These are phyloP conservation scores for Cryptococcus sp. DNA, from an alignment of 1,284 basidiomycete species.

Conservation along the genomic window DNA sequence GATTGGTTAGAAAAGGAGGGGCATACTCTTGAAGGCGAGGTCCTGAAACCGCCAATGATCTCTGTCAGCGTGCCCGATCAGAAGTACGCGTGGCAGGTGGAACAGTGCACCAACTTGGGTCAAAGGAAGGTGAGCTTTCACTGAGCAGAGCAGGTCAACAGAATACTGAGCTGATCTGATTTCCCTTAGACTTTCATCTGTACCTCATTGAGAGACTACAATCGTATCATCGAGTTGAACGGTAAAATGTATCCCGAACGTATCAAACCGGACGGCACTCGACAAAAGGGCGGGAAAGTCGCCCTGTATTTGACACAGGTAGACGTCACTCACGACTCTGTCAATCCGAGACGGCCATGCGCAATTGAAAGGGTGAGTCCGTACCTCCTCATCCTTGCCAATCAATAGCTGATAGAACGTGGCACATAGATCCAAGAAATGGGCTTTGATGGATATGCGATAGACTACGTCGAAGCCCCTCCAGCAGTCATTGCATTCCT, in stretches of 20 bases:
- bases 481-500: slow-evolving; percentile 57
- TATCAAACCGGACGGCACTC: slow-evolving; percentile 4
- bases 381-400: not conserved
- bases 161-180: not conserved
- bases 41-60: slow-evolving; percentile 82
- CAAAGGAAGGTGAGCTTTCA: slow-evolving; percentile 64
- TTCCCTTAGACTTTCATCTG: slow-evolving; percentile 75
- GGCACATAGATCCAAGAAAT: slow-evolving; percentile 61
- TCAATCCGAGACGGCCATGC: slow-evolving; percentile 31
- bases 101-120: slow-evolving; percentile 65
- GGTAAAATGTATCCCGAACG: slow-evolving; percentile 56
- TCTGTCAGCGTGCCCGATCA: slow-evolving; percentile 70
- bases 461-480: slow-evolving; percentile 65
- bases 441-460: slow-evolving; percentile 79
- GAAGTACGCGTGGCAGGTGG: slow-evolving; percentile 68
- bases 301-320: slow-evolving; percentile 26
- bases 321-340: slow-evolving; percentile 30
- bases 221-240: slow-evolving; percentile 65
- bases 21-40: slow-evolving; percentile 69
- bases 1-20: slow-evolving; percentile 74
- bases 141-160: not conserved
- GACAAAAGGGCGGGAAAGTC: slow-evolving; percentile 16
- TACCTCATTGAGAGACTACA: slow-evolving; percentile 80
- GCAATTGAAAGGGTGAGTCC: slow-evolving; percentile 21
- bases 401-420: not conserved